Base-by-base conservation (phyloP, 148 eudicot species). In the Camellia sinensis region DNA sequence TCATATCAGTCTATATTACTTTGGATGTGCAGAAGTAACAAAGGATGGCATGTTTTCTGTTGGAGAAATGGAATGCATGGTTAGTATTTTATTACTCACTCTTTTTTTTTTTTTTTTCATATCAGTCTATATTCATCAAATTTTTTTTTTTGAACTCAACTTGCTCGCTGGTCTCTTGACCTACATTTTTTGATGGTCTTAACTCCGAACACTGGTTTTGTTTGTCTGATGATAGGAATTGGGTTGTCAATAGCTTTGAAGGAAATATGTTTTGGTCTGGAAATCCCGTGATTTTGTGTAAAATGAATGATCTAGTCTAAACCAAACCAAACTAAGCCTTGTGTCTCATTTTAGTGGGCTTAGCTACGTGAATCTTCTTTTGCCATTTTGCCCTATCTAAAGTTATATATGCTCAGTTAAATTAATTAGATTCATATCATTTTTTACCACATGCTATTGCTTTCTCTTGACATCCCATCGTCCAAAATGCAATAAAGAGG, bases 11-110 rank as follows among this genome's bases (percentile, higher is more conserved):
- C 52, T 73, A 71, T 17, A 52, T 50, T 71, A 68, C 74, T 57
- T 81, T 40, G 78, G 76, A 75, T 78, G 29, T 83, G 75, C 92
- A 96, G 98, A 96, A 88, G 95, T 96, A 59, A 96, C 98, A 53
- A 94, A 94, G 84, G 99, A 94, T 85, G 99, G 98, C 60, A 80
- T 96, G 80, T 96, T 96, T 84, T 94, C 99, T 82, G 98, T 96
- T 78, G 99, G 99, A 84, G 98, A 96, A 86, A 96, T 96, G 98
- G 99, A 96, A 82, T 96, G 98, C 93, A 96, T 94, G 98, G 99
- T 92, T 64, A 90, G 89, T 82, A 73, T 70, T 43, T 64, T 75
- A 57, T 78, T 12, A 63, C 43, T 57, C 68, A 15, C 13, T 29
- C 37, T 29, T 29, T 29, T 29, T 29, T 29, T 29, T 29, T 29